phyloP scores from a whole-genome alignment of 768 basidiomycete genomes.

The Suillus tomentosus region DNA sequence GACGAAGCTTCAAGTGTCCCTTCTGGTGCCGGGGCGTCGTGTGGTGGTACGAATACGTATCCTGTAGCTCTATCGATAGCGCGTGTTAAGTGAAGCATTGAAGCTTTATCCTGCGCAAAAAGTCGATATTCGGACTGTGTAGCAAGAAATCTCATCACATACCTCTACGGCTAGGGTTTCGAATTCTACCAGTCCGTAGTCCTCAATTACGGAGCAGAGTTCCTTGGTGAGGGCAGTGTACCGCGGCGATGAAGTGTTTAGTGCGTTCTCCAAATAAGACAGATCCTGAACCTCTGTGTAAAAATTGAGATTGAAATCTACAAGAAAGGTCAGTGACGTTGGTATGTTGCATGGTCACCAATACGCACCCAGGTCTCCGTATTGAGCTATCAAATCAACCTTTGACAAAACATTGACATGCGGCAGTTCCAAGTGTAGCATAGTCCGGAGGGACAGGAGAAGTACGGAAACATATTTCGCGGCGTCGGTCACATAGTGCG shows the following conservation, averaged over 20 bases:
- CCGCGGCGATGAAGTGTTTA: constrained; percentile 65
- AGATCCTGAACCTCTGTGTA: constrained; percentile 99
- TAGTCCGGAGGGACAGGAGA: constrained; percentile 88
- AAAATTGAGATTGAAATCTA: constrained; percentile 96
- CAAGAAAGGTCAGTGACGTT: neutral
- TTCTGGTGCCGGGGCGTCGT: constrained; percentile 33
- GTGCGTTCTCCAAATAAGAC: constrained; percentile 77
- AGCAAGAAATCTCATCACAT: constrained; percentile 20
- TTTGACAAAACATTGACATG: constrained; percentile 98
- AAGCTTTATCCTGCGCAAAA: constrained; percentile 76
- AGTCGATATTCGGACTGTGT: neutral
- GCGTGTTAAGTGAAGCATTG: constrained; percentile 87
- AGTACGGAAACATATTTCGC: constrained; percentile 93
- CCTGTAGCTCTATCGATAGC: constrained; percentile 91
- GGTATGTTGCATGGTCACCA: neutral
- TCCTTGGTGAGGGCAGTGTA: constrained; percentile 84
- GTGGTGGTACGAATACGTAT: constrained; percentile 79
- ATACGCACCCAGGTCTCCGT: constrained; percentile 86
- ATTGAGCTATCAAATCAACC: constrained; percentile 85
- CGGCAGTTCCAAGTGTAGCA: constrained; percentile 98
- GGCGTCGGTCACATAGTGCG: constrained; percentile 95
- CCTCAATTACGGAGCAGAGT: constrained; percentile 91
- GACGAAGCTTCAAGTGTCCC: constrained; percentile 33
- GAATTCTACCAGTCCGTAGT: constrained; percentile 90
- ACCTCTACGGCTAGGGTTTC: constrained; percentile 97